Evolutionary conservation across 2,329 filamentous ascomycete species (phyloP), one percentile per base, ranked within the genome.

Genomic region (Chalara sp.): DNA sequence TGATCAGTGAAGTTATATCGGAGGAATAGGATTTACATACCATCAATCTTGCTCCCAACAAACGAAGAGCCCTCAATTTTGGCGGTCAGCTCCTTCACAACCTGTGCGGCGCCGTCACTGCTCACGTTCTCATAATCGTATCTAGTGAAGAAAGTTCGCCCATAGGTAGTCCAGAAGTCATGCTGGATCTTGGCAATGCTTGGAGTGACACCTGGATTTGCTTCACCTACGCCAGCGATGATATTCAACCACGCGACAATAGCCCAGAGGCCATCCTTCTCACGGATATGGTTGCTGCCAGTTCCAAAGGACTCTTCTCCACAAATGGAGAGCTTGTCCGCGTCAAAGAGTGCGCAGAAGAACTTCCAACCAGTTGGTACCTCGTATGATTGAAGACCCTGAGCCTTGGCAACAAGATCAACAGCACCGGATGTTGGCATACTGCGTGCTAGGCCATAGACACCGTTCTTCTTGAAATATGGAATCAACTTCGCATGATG

Each of bases 361-460:
- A 96, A 96, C 72, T 96, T 96, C 93, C 93, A 99, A 64, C 93
- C 93, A 1, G 93, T 99, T 37, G 93, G 93, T 1, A 99, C 93
- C 72, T 99, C 93, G 73, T 99, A 99, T 72, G 83, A 86, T 73
- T 89, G 76, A 41, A 99, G 80, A 35, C 87, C 87, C 75, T 96
- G 92, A 65, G 89, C 90, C 80, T 96, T 89, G 61, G 93, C 93
- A 40, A 99, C 93, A 12, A 95, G 84, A 68, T 99, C 93, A 48
- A 99, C 89, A 28, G 93, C 93, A 41, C 89, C 90, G 10, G 89
- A 95, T 5, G 93, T 99, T 51, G 93, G 93, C 93, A 99, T 99
- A 69, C 89, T 95, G 60, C 93, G 89, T 45, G 93, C 93, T 51
- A 99, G 82, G 54, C 93, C 93, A 67, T 91, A 93, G 55, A 99